phyloP scores from a whole-genome alignment of 1,284 basidiomycete genomes.

The Ustilago esculenta region DNA sequence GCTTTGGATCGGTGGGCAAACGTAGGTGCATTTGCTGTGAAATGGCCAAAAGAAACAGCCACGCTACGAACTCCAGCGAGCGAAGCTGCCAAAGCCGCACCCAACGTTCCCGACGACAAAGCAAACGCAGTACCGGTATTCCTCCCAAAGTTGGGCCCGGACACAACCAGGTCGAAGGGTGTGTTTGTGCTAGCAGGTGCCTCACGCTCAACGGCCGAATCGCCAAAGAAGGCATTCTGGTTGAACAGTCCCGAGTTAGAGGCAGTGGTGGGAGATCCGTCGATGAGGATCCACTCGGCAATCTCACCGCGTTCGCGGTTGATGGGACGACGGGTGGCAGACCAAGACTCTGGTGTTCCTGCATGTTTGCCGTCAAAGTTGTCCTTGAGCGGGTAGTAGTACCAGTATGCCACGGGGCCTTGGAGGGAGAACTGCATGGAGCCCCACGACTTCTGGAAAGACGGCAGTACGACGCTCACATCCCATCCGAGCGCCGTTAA shows the following conservation, averaged over 20 bases:
- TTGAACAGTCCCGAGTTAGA: conserved; percentile 63
- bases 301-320: conserved; percentile 52
- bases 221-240: conserved; percentile 45
- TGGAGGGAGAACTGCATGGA: conserved; percentile 58
- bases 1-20: conserved; percentile 33
- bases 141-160: conserved; percentile 65
- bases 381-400: conserved; percentile 62
- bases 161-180: conserved; percentile 61
- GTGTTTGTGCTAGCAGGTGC: conserved; percentile 19
- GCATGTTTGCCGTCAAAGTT: conserved; percentile 53
- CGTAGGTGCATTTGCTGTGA: conserved; percentile 46
- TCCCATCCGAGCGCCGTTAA: conserved; percentile 56
- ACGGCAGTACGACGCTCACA: conserved; percentile 63
- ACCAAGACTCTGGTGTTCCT: conserved; percentile 53
- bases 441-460: conserved; percentile 59
- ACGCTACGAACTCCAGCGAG: conserved; percentile 55
- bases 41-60: conserved; percentile 63
- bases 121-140: conserved; percentile 65
- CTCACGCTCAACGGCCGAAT: conserved; percentile 7
- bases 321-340: conserved; percentile 52
- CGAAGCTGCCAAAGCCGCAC: conserved; percentile 59
- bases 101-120: conserved; percentile 63
- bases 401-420: conserved; percentile 59
- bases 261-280: conserved; percentile 64
- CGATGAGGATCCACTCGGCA: conserved; percentile 63